phyloP scores from a whole-genome alignment of 1,139 yeast species.

The Arxiozyma bovina region DNA sequence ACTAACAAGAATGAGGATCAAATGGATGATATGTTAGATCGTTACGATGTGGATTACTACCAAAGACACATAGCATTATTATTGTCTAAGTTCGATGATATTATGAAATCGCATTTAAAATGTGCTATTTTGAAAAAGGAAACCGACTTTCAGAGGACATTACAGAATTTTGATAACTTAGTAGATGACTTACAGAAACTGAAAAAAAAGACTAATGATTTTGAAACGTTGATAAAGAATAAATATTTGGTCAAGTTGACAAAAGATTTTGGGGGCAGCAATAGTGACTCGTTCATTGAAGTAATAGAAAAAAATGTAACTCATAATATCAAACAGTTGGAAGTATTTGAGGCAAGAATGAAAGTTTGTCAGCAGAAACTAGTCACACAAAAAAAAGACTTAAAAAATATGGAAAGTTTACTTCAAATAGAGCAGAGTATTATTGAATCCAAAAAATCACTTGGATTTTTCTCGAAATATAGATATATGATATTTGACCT shows the following conservation, averaged over 20 bases:
- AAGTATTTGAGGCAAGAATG: slow-evolving; percentile 17
- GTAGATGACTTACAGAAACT: slow-evolving; percentile 8
- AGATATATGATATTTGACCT: slow-evolving; percentile 19
- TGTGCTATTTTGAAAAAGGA: slow-evolving; percentile 12
- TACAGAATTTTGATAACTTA: slow-evolving; percentile 12
- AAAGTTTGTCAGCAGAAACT: slow-evolving; percentile 12
- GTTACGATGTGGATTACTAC: slow-evolving; percentile 13
- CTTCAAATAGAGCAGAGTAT: slow-evolving; percentile 19
- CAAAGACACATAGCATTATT: slow-evolving; percentile 14
- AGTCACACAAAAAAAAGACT: slow-evolving; percentile 70
- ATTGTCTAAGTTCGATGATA: slow-evolving; percentile 11
- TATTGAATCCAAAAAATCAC: slow-evolving; percentile 16
- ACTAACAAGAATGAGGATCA: neutral
- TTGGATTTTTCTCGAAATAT: slow-evolving; percentile 16
- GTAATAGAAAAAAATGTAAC: slow-evolving; percentile 9
- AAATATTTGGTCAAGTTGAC: slow-evolving; percentile 11
- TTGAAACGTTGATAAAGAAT: slow-evolving; percentile 9
- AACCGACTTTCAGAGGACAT: slow-evolving; percentile 9
- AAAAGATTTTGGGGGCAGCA: slow-evolving; percentile 12
- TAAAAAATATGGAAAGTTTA: slow-evolving; percentile 38
- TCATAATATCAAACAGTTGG: slow-evolving; percentile 11
- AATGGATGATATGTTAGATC: slow-evolving; percentile 5
- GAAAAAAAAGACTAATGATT: slow-evolving; percentile 8
- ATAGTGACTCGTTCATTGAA: slow-evolving; percentile 14
- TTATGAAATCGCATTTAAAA: slow-evolving; percentile 12